Conservation (phyloP, 2,329 filamentous ascomycete species). For the Fusarium continuum region DNA sequence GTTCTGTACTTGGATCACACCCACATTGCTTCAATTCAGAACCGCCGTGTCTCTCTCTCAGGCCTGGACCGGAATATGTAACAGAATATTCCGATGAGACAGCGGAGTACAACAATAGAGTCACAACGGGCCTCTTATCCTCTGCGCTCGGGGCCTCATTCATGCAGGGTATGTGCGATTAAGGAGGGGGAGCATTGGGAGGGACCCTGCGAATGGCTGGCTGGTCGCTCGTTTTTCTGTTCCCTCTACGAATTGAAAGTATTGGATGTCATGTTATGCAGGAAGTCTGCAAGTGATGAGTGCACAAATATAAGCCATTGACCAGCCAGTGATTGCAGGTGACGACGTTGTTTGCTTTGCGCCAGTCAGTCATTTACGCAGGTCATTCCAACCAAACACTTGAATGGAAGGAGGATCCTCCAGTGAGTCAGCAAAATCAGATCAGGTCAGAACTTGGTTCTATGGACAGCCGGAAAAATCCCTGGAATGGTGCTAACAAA, state of each 20-base stretch:
- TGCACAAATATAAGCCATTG: conserved; percentile 11
- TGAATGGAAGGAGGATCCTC: background rate
- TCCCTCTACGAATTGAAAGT: background rate
- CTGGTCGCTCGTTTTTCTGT: background rate
- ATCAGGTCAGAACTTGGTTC: background rate
- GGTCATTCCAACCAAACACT: background rate
- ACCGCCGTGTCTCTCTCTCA: background rate
- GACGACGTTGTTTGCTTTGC: conserved; percentile 4
- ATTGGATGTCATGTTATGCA: conserved; percentile 10
- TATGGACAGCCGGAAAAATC: background rate
- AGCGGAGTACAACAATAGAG: conserved; percentile 3
- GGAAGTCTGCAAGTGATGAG: conserved; percentile 20
- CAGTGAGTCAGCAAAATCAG: background rate
- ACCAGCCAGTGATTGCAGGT: conserved; percentile 7
- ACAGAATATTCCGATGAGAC: conserved; percentile 4
- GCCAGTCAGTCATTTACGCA: background rate
- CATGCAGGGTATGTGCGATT: conserved; percentile 2
- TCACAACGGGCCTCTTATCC: background rate
- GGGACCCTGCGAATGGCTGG: background rate
- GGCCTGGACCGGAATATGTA: conserved; percentile 1
- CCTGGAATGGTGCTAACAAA: conserved; percentile 4
- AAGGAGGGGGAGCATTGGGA: background rate
- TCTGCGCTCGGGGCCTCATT: conserved; percentile 2
- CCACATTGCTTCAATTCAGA: background rate
- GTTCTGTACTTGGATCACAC: background rate